Base-by-base conservation (phyloP, 331 rosid genomes). In the Prunus yedoensis region DNA sequence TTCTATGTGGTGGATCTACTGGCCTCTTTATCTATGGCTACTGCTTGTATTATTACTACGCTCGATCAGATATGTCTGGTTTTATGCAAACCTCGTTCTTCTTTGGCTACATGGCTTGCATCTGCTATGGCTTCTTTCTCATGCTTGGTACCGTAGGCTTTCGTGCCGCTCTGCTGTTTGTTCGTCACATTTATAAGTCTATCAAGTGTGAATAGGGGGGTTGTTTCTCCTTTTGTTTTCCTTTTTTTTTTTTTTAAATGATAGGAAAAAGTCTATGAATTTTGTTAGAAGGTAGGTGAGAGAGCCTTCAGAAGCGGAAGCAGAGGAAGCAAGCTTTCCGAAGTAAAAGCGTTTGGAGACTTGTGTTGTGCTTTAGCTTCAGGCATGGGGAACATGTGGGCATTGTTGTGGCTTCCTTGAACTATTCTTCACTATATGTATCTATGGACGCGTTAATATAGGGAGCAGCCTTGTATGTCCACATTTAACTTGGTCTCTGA, bases 91-190 rank as follows among this genome's bases (percentile, higher is more conserved):
- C 96, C 43, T 91, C 98, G 0, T 93, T 93, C 90, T 93, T 93
- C 94, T 93, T 93, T 5, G 98, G 98, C 23, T 93, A 93, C 88
- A 93, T 93, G 98, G 96, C 96, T 51, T 93, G 98, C 93, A 93
- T 93, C 85, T 93, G 98, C 89, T 93, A 91, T 73, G 98, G 98
- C 68, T 93, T 93, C 90, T 93, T 93, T 70, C 96, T 93, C 79
- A 91, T 93, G 98, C 98, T 93, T 14, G 98, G 98, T 58, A 86
- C 89, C 5, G 88, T 93, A 16, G 98, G 98, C 65, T 93, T 93
- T 61, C 97, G 98, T 9, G 97, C 98, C 20, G 89, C 97, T 41
- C 73, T 93, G 79, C 83, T 93, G 82, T 93, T 93, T 83, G 96
- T 93, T 73, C 94, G 97, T 58, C 98, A 93, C 75, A 93, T 93